A percentile compares a stretch with the other conserved stretches of the same genome.
These are phyloP conservation scores for Erysimum cheiri DNA, from an alignment of 441 rosid species.

Conservation along the genomic window DNA sequence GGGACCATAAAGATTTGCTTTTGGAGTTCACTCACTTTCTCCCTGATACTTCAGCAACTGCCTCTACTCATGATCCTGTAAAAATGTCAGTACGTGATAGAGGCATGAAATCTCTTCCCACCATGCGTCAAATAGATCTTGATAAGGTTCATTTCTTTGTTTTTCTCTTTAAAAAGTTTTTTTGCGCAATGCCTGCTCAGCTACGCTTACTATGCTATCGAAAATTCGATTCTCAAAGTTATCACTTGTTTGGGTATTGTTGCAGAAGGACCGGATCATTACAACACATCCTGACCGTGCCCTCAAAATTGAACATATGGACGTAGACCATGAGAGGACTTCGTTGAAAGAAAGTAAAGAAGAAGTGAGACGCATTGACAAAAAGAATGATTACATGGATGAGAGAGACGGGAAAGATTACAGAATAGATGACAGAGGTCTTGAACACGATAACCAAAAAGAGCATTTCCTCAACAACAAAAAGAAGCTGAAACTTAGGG, in stretches of 20 bases:
- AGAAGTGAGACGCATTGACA: conserved; percentile 71
- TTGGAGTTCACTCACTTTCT: conserved; percentile 84
- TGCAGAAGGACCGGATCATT: conserved; percentile 75
- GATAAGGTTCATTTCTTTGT: conserved; percentile 68
- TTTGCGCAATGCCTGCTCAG: background rate
- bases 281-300: conserved; percentile 61
- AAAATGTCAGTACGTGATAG: conserved; percentile 71
- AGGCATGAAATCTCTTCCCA: conserved; percentile 62
- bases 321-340: conserved; percentile 64
- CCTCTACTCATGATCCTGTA: conserved; percentile 58
- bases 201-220: conserved; percentile 21
- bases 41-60: conserved; percentile 80
- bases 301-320: conserved; percentile 64
- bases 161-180: background rate
- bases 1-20: conserved; percentile 87
- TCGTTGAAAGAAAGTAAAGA: conserved; percentile 71
- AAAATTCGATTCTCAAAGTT: conserved; percentile 39
- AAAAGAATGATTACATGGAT: conserved; percentile 75
- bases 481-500: conserved; percentile 50
- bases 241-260: conserved; percentile 44
- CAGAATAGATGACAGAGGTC: conserved; percentile 62
- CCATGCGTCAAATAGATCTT: conserved; percentile 56
- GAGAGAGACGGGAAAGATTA: conserved; percentile 69
- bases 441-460: conserved; percentile 66
- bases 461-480: conserved; percentile 68